Conservation (phyloP, 2,329 filamentous ascomycete genomes). For the Colletotrichum sp. region DNA sequence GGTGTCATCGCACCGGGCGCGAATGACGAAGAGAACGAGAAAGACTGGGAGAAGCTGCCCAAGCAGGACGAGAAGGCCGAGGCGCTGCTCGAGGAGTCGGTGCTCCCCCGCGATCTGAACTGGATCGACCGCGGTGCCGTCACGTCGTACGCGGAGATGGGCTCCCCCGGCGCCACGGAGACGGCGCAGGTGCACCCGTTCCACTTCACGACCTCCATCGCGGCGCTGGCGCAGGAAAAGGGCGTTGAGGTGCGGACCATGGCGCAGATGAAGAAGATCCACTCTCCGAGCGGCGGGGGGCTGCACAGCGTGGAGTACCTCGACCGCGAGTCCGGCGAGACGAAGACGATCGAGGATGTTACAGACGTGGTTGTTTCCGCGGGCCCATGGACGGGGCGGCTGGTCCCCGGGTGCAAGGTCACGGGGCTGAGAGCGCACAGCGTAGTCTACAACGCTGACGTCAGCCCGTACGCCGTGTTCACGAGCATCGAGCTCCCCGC, state of each 20-base stretch:
- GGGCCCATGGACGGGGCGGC: constrained; percentile 66
- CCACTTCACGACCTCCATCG: constrained; percentile 87
- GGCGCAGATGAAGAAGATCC: constrained; percentile 71
- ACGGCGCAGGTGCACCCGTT: constrained; percentile 95
- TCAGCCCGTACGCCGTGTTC: constrained; percentile 81
- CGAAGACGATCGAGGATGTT: constrained; percentile 43
- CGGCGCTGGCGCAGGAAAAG: constrained; percentile 72
- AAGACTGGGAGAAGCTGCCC: constrained; percentile 66
- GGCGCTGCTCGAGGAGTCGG: constrained; percentile 56
- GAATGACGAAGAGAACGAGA: constrained; percentile 31
- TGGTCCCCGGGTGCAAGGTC: constrained; percentile 64
- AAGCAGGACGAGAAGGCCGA: constrained; percentile 60
- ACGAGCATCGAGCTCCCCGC: constrained; percentile 80
- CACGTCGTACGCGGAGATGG: constrained; percentile 81
- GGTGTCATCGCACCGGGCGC: constrained; percentile 1
- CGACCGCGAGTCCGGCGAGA: constrained; percentile 47
- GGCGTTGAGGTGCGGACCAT: constrained; percentile 73
- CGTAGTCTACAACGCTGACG: constrained; percentile 67
- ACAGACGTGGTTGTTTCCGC: constrained; percentile 63
- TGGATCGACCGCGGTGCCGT: constrained; percentile 79
- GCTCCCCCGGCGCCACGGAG: constrained; percentile 66
- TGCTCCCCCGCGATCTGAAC: constrained; percentile 78
- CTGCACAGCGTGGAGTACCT: constrained; percentile 67
- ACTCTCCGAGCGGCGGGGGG: constrained; percentile 27
- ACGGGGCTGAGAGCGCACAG: constrained; percentile 68